A percentile compares a stretch with the other conserved stretches of the same genome.
Evolutionary conservation across 1,284 basidiomycete genomes (phyloP).

Genomic region (Ustilago esculenta): DNA sequence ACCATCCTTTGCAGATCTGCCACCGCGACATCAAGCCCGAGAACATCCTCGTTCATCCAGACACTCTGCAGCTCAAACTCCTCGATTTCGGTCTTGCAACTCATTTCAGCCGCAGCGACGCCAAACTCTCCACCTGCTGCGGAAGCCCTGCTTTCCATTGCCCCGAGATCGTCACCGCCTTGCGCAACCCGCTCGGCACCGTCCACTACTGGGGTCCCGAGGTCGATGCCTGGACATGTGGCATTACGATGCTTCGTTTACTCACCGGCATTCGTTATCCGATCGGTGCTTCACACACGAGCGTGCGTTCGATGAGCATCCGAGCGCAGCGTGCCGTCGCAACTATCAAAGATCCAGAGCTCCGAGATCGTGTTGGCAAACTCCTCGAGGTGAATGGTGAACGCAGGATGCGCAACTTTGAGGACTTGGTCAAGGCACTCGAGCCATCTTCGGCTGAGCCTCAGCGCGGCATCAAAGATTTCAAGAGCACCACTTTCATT

Average conservation of each 20-base stretch:
- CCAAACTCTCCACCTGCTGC: slow-evolving; percentile 73
- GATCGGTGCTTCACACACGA: slow-evolving; percentile 70
- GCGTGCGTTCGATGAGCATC: slow-evolving; percentile 69
- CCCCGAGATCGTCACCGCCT: slow-evolving; percentile 71
- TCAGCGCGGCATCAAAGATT: slow-evolving; percentile 60
- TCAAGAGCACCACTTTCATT: slow-evolving; percentile 70
- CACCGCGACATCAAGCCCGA: slow-evolving; percentile 73
- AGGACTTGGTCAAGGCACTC: slow-evolving; percentile 47
- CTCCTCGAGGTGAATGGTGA: slow-evolving; percentile 70
- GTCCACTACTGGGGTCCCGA: slow-evolving; percentile 71
- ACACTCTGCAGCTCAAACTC: slow-evolving; percentile 68
- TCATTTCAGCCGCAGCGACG: slow-evolving; percentile 71
- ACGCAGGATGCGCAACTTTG: slow-evolving; percentile 70
- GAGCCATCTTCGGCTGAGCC: slow-evolving; percentile 39
- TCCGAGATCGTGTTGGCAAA: slow-evolving; percentile 68
- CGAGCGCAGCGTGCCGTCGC: slow-evolving; percentile 69
- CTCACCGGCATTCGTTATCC: slow-evolving; percentile 71
- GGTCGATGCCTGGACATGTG: slow-evolving; percentile 73
- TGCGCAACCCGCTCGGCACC: slow-evolving; percentile 70
- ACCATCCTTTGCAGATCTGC: slow-evolving; percentile 70
- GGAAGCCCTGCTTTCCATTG: slow-evolving; percentile 71
- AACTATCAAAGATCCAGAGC: slow-evolving; percentile 66
- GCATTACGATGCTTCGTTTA: slow-evolving; percentile 71
- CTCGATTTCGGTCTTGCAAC: slow-evolving; percentile 73
- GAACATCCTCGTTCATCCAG: slow-evolving; percentile 69